phyloP scores from a whole-genome alignment of 805 yeast genomes.

The Kazachstania africana region DNA sequence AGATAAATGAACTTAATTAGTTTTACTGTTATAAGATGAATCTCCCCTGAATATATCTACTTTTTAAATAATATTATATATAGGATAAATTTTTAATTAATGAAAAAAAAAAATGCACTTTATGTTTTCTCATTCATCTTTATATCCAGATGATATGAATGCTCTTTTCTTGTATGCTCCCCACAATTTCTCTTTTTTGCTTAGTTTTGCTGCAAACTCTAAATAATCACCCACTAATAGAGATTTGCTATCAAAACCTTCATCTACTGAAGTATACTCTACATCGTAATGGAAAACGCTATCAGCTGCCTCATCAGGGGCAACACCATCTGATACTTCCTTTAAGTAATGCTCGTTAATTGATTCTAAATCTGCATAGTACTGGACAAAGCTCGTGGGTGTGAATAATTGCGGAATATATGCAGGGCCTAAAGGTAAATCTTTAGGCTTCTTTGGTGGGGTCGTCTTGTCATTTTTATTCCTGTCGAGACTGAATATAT shows the following conservation, averaged over 20 bases:
- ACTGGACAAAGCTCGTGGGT: slow-evolving; percentile 64
- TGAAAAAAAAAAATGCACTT: too few species aligned
- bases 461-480: slow-evolving; percentile 40
- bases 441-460: slow-evolving; percentile 49
- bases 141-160: slow-evolving; percentile 56
- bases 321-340: slow-evolving; percentile 44
- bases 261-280: slow-evolving; percentile 60
- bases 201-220: slow-evolving; percentile 41
- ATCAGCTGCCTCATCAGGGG: slow-evolving; percentile 39
- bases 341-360: slow-evolving; percentile 34
- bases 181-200: slow-evolving; percentile 46
- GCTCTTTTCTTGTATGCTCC: slow-evolving; percentile 41
- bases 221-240: slow-evolving; percentile 56
- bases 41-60: neutral
- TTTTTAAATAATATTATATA: too few species aligned
- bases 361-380: slow-evolving; percentile 49
- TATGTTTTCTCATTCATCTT: slow-evolving; percentile 25
- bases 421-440: slow-evolving; percentile 59
- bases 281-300: slow-evolving; percentile 44
- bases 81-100: too few species aligned
- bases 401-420: slow-evolving; percentile 59
- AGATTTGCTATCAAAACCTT: slow-evolving; percentile 39
- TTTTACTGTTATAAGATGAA: too few species aligned
- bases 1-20: slow-evolving; percentile 5
- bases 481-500: slow-evolving; percentile 3